Base-by-base conservation (phyloP, 1,284 basidiomycete species). In the Pterulicium gracile region DNA sequence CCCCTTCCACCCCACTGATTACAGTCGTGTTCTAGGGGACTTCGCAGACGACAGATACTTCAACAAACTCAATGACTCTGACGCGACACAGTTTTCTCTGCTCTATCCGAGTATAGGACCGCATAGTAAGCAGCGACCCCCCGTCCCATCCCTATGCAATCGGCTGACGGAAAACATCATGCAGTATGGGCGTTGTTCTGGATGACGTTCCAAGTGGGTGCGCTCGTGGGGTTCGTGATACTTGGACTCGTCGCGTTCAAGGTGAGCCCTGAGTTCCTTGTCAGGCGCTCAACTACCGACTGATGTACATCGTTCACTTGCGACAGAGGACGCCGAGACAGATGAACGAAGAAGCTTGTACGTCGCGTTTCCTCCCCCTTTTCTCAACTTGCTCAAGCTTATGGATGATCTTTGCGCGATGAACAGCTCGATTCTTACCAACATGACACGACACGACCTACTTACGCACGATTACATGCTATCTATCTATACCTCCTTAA, bases 11-110 rank as follows among this genome's bases (percentile, higher is more conserved):
- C 14, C n/a, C 36, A 19, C 24, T 24, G 20, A 42, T 24, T 39
- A 32, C 41, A 17, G n/a, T 39, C 18, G 46, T 40, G 50, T 49
- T 35, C 49, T 55, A 88, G 86, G 86, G 87, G 86, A 89, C 56
- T 76, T 89, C 22, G 77, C 85, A 44, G 86, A 89, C 57, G 86
- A 89, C 59, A 77, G 83, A 52, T 88, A 88, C 65, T 89, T 89
- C 63, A 83, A 85, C 55, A 89, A 89, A 65, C 72, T 75, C 19
- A 89, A 89, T 55, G 85, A 88, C 56, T 88, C 86, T 2, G 86
- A 89, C 56, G 81, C 81, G 41, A 85, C 85, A 3, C 86, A 89
- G 56, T 89, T 85, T 57, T 61, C 72, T 13, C 61, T 87, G 36
- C 58, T 89, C 45, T 88, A 72, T 60, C 84, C 85, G 4, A 61